Base-by-base conservation (phyloP, 106 monocot species). In the Gastrodia elata region DNA sequence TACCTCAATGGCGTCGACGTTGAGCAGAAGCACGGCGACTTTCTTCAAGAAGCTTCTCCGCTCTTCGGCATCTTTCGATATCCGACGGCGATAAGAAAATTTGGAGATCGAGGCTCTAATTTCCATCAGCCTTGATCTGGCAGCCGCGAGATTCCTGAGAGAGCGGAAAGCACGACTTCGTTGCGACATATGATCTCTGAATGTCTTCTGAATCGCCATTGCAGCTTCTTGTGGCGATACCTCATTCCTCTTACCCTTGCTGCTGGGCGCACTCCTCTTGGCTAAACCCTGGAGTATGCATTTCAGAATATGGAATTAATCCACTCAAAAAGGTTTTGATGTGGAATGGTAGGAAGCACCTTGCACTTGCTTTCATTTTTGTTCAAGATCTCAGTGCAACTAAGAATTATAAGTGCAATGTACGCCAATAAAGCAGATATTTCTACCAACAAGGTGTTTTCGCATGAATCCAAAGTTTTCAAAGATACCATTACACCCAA, bases 1-100 rank as follows among this genome's bases (percentile, higher is more conserved):
- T 88, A 97, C 92, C 92, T 97, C 90, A 38, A 97, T 84, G 35
- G 89, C 86, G 39, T 97, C 92, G 64, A 92, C 88, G 27, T 90
- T 90, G 6, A 92, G 79, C 16, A 97, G 86, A 39, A 97, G 90
- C 26, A 93, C 82, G 68, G 88, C 86, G 37, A 93, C 88, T 73
- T 84, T 97, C 83, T 97, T 90, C 52, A 90, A 88, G 71, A 97
- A 97, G 75, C 87, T 88, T 73, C 93, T 92, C 35, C 74, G 76
- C 39, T 97, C 97, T 69, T 84, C 90, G 25, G 86, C 77, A 82
- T 97, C 97, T 26, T 72, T 86, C 7, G 71, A 73, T 26, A 97
- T 40, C 11, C 86, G 87, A 26, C 83, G 77, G 15, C 92, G 87
- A 70, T 93, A 97, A 35, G 90, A 82, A 81, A 93, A 90, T 49